Evolutionary conservation across 495 filamentous ascomycete species (phyloP), one percentile per base, ranked within the genome.

Genomic region (Trichoderma virens): DNA sequence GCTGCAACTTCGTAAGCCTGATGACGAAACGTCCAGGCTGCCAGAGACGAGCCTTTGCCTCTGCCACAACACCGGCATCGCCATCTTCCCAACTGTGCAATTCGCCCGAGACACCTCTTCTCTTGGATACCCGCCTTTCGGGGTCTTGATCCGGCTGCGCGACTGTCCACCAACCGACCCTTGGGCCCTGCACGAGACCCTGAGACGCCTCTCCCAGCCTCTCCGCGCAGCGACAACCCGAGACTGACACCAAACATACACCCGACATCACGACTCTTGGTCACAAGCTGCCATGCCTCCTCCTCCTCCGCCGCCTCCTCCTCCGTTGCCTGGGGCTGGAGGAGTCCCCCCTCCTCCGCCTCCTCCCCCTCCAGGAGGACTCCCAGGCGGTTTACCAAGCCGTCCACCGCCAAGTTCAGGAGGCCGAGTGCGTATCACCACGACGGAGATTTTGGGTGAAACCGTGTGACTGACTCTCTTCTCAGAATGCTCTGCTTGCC

Each of bases 401-500:
- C 65, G 70, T 23, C 70, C 69, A 25, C 66, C 68, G 23, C 60
- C 62, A 16, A 59, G 62, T 54, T 60, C 43, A 28, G 64, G 60
- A 54, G 66, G 63, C 23, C 56, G 67, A 64, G 70, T 69, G 27
- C 32, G 66, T 66, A 23, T 9, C 35, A 25, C 14, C 25, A 59
- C 25, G n/a, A 43, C 56, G 9, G 3, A 27, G 59, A 16, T n/a
- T 39, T 60, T 60, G 56, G 20, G 5, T 6, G n/a, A 62, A 41
- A 14, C 79, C 83, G 75, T 13, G 3, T 5, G 3, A 8, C 51
- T 56, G 51, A 79, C 72, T 43, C 63, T 51, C 47, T 20, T 56
- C 71, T 30, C 16, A 98, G 93, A 88, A 90, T 67, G 92, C 92
- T 27, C 81, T 98, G n/a, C 84, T 98, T 30, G 79, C 82, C 69